Evolutionary conservation across 257 asterid species (phyloP), one percentile per base, ranked within the genome.

Genomic region (Gentiana dahurica): DNA sequence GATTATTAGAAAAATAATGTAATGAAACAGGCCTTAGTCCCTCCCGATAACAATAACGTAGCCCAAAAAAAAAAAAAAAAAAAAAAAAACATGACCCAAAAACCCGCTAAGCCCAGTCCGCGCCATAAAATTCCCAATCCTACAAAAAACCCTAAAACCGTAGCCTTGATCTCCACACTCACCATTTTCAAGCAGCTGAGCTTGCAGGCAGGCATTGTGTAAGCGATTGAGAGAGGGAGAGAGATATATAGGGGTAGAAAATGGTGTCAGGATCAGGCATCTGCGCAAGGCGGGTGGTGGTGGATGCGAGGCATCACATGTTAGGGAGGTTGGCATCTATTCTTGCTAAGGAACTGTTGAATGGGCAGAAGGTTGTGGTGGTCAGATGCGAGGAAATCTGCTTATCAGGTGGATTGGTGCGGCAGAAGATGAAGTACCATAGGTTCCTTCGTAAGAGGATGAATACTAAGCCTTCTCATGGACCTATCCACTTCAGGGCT

Each of bases 391-490:
- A 24, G 24, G 24, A 24, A 24, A 75, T 78, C 43, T 72, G 81
- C 58, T 74, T 78, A 56, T 78, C 84, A 12, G 81, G 84, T 34
- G 84, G 84, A 4, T 72, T 78, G 5, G 84, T 78, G 12, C 74
- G 84, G 4, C 81, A 78, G 71, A 78, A 78, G 53, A 78, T 78
- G 84, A 78, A 78, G 69, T 78, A 57, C 43, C 73, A 53, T n/a
- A 64, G 82, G 1, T 79, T 79, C 41, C 86, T 76, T 59, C 80
- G 86, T 32, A 79, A 79, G 73, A 56, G 86, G 41, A 79, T 79
- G 86, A 79, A 79, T 71, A 79, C 85, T 56, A 79, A 79, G 58
- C 85, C 85, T 0, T 79, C 85, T 55, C 85, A 79, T 52, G 85
- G 85, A 2, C 85, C 85, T n/a, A 79, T 79, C 54, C 85, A 79